Base-by-base conservation (phyloP, 1,284 basidiomycete species). In the Trametes hirsuta region DNA sequence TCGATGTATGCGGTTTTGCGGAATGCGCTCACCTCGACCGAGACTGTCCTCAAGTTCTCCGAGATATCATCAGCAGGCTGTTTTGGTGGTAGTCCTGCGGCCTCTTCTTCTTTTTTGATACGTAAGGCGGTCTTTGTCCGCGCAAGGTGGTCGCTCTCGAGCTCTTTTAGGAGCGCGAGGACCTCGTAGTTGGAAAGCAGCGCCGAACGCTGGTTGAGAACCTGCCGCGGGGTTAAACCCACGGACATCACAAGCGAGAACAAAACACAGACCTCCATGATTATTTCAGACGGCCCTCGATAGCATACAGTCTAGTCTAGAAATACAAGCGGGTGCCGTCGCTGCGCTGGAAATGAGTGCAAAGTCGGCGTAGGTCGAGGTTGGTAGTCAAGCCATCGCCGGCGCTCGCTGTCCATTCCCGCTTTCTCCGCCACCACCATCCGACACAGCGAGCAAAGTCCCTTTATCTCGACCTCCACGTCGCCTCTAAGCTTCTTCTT, bases 121-220 rank as follows among this genome's bases (percentile, higher is more conserved):
- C 86, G 82, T 4, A 87, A 68, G 8, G 87, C 80, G 4, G 84
- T 81, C 67, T 87, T 87, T 37, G 86, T 81, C 40, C 84, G 82
- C 1, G 84, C 78, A 44, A 93, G 75, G 69, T 91, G 84, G 65
- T 93, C 87, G 24, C 77, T 81, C 72, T 95, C 91, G 50, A 93
- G 85, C 55, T 90, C 86, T 45, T 86, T 83, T 56, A 97, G 85
- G 59, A 95, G 84, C 18, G 82, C 72, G 44, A 97, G 80, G 63
- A 97, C 94, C 75, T 98, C 95, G 69, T 83, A 87, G 76, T 96
- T 95, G 44, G 91, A 89, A 11, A 96, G 82, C 56, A 95, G 85
- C 9, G 91, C 91, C 5, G 93, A 83, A 41, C 92, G 85, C 18
- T 87, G 75, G 63, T 90, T 88, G 58, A 96, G 70, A 60, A 97